Base-by-base conservation (phyloP, 192 early-diverging fungal species). In the Glomus cerebriforme region DNA sequence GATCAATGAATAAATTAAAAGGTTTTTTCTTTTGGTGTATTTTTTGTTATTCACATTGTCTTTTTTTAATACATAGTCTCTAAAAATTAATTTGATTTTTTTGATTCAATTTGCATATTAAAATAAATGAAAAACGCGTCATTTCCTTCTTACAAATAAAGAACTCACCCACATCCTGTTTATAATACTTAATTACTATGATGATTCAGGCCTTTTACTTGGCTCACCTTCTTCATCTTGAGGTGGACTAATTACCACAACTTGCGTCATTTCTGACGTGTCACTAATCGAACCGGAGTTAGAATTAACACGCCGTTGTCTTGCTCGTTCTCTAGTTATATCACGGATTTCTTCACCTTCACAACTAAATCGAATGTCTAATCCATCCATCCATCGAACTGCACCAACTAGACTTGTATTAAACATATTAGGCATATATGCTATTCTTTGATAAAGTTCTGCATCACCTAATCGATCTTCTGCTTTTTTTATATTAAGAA, bases 321-420 rank as follows among this genome's bases (percentile, higher is more conserved):
- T 67, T 35, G 65, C 15, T 35, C 19, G 65, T 67, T 34, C 65
- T 8, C 31, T 34, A 7, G 27, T 67, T 9, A 19, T 34, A 67
- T 67, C 65, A 8, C 27, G 65, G 13, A 59, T 59, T n/a, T 60
- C 17, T 19, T 74, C 73, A 7, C 17, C 58, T 60, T 74, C 73
- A 24, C 12, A n/a, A 0, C 8, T 59, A 32, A 74, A 74, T 59
- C 86, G 81, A 62, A 85, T 59, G 60, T 85, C 84, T 31, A 85
- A 65, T 13, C 84, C 84, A 78, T 85, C 84, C 59, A 81, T 82
- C 84, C 84, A 85, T 24, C 84, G 81, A 15, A 85, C 45, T 19
- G 59, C 62, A 58, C 81, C 84, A 3, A 78, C 81, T 62, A 82
- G 47, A 80, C 84, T 82, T 58, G 66, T 79, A 73, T 85, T 85